Evolutionary conservation across 1,284 basidiomycete species (phyloP), one percentile per base, ranked within the genome.

Genomic region (Apiotrichum akiyoshidainum): DNA sequence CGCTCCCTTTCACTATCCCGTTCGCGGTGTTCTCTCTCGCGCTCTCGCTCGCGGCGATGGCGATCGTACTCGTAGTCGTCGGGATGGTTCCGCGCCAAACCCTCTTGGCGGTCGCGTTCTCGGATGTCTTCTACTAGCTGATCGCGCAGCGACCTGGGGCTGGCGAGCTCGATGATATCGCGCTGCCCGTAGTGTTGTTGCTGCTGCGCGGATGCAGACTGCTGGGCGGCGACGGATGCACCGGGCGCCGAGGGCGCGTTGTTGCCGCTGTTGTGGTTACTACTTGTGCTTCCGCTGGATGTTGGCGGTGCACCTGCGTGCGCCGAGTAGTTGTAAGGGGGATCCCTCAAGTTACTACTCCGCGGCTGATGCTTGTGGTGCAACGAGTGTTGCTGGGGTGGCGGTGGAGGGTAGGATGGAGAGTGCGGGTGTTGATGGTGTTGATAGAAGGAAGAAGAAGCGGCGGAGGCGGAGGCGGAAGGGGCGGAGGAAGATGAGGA

Each of bases 41-140:
- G 37, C 14, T 50, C 35, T 21, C 48, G 35, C 11, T 52, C 39
- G 19, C 19, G 19, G 13, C 37, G 19, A 34, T 50, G 37, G 5
- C 48, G 34, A 21, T 50, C 48, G 48, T 50, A 50, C 12, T 50
- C 48, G 48, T 48, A 48, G 26, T 34, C 46, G 46, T 37, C 46
- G 13, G 46, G 46, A n/a, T 31, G 26, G 26, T 44, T 44, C 11
- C 42, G 42, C 19, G 16, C 33, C 7, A 48, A 33, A 11, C n/a
- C 7, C 33, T 48, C 46, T 8, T 48, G 31, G 13, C 45, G 45
- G 45, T 46, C 45, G 22, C 45, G 42, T 21, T 44, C 42, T 10
- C 42, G 42, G 19, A 21, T 13, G 21, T 50, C 33, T 19, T 26
- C 19, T 31, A 31, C 26, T 10, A 50, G 31, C 8, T 50, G 19